phyloP scores from a whole-genome alignment of 2,329 filamentous ascomycete genomes.

The Fusarium anguioides region DNA sequence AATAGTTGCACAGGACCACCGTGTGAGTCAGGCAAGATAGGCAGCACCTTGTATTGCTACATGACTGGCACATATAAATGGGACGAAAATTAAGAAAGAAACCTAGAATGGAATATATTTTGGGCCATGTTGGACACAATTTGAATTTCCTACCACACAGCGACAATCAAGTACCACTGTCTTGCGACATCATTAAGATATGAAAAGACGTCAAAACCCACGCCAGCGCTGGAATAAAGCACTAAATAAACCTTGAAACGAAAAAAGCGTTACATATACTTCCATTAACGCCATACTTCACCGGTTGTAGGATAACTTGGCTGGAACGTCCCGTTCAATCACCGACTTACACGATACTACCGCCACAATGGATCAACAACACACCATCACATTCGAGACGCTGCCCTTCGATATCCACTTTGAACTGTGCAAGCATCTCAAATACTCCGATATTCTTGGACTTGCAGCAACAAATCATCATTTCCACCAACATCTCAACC shows the following conservation, averaged over 20 bases:
- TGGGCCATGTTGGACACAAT: background rate
- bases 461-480: conserved; percentile 24
- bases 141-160: background rate
- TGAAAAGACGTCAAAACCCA: background rate
- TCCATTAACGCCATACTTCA: too few relatives aligned
- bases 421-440: conserved; percentile 19
- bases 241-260: background rate
- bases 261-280: too few relatives aligned
- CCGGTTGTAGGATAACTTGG: background rate
- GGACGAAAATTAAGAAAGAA: background rate
- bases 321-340: background rate
- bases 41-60: background rate
- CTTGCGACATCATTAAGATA: background rate
- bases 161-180: background rate
- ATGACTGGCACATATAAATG: background rate
- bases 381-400: background rate
- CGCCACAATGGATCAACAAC: conserved; percentile 11
- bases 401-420: conserved; percentile 37
- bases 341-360: background rate
- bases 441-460: conserved; percentile 13
- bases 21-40: conserved; percentile 16
- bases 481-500: conserved; percentile 18
- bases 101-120: background rate
- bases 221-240: background rate
- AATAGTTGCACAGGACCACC: conserved; percentile 1